Base-by-base conservation (phyloP, 2,329 filamentous ascomycete species). In the Bisporella sp. region DNA sequence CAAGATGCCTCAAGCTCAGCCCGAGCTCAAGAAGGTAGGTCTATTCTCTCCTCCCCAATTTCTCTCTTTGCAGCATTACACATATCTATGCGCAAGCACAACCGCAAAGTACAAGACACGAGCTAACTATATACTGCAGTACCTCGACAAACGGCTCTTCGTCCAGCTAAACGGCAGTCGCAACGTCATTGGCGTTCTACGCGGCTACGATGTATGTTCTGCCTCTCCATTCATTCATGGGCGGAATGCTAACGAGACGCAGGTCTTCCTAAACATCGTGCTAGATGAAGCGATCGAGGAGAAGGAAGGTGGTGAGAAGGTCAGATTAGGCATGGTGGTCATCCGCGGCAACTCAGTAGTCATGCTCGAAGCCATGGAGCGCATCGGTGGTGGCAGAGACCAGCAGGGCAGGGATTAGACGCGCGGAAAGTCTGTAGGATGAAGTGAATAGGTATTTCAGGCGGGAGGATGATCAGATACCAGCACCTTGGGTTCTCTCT, bases 201-300 rank as follows among this genome's bases (percentile, higher is more conserved):
- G 93, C 58, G 93, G 93, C 53, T 99, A 97, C 71, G 93, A 99
- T 82, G 93, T 96, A 37, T n/a, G 60, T 60, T 49, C 41, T 45
- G 35, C 33, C n/a, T 1, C 33, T 13, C 21, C 47, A 6, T 28
- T n/a, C 4, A 45, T 39, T 44, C n/a, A 30, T 46, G 32, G 32
- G 33, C 31, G 33, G 21, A 30, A 35, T 46, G 57, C 62, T 69
- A 47, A 61, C 55, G 12, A 30, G 21, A 13, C 9, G 28, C 59
- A 96, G 92, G 91, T 97, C 56, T 99, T 97, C 74, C 76, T 99
- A 66, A 99, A 99, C 73, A 90, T 99, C 66, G 93, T 99, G 41
- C 81, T 99, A 29, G 95, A 99, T 69, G 93, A 99, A 62, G 92
- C 93, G 21, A 83, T 96, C 44, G 93, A 99, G 70, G 91, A 96